These are phyloP conservation scores for Paraphoma sp. DNA, from an alignment of 2,329 filamentous ascomycete genomes.

Conservation along the genomic window DNA sequence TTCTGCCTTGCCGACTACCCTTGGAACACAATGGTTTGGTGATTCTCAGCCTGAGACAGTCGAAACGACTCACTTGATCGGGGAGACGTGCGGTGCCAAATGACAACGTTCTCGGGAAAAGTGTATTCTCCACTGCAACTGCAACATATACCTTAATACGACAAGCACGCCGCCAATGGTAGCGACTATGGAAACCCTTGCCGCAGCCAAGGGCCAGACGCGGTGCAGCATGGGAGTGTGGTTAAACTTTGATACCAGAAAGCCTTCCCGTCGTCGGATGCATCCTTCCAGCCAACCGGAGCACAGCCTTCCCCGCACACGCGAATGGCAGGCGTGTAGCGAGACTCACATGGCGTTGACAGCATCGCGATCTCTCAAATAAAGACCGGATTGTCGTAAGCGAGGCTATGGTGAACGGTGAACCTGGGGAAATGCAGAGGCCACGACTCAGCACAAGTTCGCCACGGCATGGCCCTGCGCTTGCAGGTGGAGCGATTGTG, in stretches of 20 bases:
- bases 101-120: neutral
- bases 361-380: neutral
- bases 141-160: neutral
- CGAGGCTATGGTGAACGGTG: slow-evolving; percentile 8
- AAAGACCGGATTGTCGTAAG: neutral
- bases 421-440: slow-evolving; percentile 1
- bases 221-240: neutral
- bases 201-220: neutral
- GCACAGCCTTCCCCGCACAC: slow-evolving; percentile 17
- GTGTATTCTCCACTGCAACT: neutral
- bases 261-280: slow-evolving; percentile 5
- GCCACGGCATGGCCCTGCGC: neutral
- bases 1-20: neutral
- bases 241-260: neutral
- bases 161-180: neutral
- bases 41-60: too few relatives aligned
- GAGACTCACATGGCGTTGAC: slow-evolving; percentile 1
- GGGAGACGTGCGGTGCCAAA: neutral
- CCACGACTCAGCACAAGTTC: slow-evolving; percentile 9
- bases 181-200: neutral
- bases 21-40: too few relatives aligned
- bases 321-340: slow-evolving; percentile 1
- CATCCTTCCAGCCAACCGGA: slow-evolving; percentile 21
- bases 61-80: too few relatives aligned
- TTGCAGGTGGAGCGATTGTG: slow-evolving; percentile 11